Percentiles rank a stretch among this genome's conserved stretches.
Conservation (phyloP, 306 rosid species). For the Pyrus pyrifolia region DNA sequence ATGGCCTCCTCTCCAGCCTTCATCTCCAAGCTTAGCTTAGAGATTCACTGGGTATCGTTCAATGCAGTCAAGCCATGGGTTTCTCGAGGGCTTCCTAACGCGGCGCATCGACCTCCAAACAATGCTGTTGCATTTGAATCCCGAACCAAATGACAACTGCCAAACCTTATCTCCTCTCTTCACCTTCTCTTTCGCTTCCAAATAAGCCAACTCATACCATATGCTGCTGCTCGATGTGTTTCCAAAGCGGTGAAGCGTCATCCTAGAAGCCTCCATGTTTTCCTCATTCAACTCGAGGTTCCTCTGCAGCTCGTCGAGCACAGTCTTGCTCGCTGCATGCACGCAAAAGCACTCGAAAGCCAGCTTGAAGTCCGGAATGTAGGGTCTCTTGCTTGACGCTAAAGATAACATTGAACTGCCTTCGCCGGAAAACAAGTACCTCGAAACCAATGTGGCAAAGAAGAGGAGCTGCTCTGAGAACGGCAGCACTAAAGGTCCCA, state of each 20-base stretch:
- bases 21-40: background rate
- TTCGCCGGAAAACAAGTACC: constrained; percentile 53
- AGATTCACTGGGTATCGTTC: constrained; percentile 46
- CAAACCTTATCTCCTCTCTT: constrained; percentile 80
- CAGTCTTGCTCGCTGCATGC: constrained; percentile 76
- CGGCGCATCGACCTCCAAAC: constrained; percentile 78
- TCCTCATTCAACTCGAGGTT: constrained; percentile 74
- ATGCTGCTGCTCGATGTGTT: constrained; percentile 96
- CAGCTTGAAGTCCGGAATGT: constrained; percentile 87
- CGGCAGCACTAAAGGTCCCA: constrained; percentile 88
- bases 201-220: constrained; percentile 89
- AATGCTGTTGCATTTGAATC: constrained; percentile 84
- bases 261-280: constrained; percentile 81
- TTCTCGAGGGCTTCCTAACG: constrained; percentile 42
- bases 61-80: constrained; percentile 84
- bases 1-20: background rate
- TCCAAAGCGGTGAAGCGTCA: constrained; percentile 86
- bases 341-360: constrained; percentile 95
- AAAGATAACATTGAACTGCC: constrained; percentile 10
- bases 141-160: constrained; percentile 94
- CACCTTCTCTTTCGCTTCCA: constrained; percentile 80
- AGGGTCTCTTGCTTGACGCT: constrained; percentile 47
- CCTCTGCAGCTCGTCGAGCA: constrained; percentile 76
- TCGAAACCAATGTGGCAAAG: constrained; percentile 61
- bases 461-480: constrained; percentile 85